Evolutionary conservation across 2,329 filamentous ascomycete genomes (phyloP).

Genomic region (Diaporthe caulivora): DNA sequence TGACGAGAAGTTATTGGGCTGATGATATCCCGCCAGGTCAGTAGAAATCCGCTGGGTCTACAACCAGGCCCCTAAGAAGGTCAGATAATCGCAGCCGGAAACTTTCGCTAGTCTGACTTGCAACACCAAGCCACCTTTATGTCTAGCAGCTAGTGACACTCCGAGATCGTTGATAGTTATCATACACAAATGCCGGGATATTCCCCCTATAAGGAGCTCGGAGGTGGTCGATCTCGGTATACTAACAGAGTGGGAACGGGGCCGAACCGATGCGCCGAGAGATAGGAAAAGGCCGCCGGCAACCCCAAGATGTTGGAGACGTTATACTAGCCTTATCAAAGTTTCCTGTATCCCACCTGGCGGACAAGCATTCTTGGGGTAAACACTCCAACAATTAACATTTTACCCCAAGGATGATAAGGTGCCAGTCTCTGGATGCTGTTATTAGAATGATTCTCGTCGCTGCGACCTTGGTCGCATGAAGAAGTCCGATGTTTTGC

Average conservation of each 20-base stretch:
- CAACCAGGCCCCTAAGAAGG: background rate
- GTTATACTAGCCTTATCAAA: conserved; percentile 7
- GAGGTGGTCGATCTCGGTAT: conserved; percentile 15
- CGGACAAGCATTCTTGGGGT: background rate
- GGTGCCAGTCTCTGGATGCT: background rate
- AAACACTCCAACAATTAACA: background rate
- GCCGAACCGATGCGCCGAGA: background rate
- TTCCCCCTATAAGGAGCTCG: background rate
- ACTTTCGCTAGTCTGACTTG: background rate
- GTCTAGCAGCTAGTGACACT: background rate
- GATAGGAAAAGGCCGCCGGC: conserved; percentile 17
- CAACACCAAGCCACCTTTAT: background rate
- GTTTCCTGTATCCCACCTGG: background rate
- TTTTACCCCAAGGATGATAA: conserved; percentile 7
- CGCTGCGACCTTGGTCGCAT: background rate
- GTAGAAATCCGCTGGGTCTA: background rate
- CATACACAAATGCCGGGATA: conserved; percentile 10
- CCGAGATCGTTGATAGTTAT: conserved; percentile 22
- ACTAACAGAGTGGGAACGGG: background rate
- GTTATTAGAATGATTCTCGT: conserved; percentile 6
- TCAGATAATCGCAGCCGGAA: conserved; percentile 2
- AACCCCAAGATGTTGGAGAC: conserved; percentile 4
- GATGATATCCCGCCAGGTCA: background rate
- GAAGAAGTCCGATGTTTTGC: background rate
- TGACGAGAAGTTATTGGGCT: background rate